Evolutionary conservation across 495 filamentous ascomycete genomes (phyloP), one percentile per base, ranked within the genome.

Genomic region (Penicillium odoratum): DNA sequence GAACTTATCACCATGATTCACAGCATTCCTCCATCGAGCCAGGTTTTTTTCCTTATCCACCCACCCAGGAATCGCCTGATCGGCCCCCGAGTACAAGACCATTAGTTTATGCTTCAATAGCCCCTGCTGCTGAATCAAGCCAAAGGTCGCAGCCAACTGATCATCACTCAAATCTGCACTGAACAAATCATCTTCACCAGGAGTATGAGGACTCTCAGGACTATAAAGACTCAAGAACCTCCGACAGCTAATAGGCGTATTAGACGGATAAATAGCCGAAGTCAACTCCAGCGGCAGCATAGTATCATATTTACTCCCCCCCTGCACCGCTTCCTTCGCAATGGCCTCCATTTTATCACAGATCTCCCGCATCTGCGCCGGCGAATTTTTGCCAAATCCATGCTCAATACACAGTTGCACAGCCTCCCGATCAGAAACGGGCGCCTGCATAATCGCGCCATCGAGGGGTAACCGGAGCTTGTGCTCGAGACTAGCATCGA

Each of bases 131-230:
- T 79, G 74, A 33, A 88, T 70, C 64, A 59, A 72, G 2, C 89
- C 90, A 79, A 93, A 96, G 0, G 80, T 88, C 26, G 64, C 62
- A 26, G 48, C 55, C 15, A 92, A 66, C 57, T 79, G 71, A 40
- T 81, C 76, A 51, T 89, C 85, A 0, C 69, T 65, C 10, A 96
- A 70, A 69, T 93, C 90, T n/a, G 87, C 88, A 50, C 86, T 89
- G 73, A 96, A 97, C 61, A 88, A 86, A 67, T 97, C 93, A 69
- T 97, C 93, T 43, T 88, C 89, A 4, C 89, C 88, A 0, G 74
- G 78, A 25, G 69, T 49, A 63, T 83, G 58, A 31, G 80, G 69
- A 44, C 70, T 72, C 26, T 78, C 78, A 0, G 78, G 76, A 46
- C 79, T 84, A 9, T 81, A 79, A 13, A 97, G 75, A 57, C 83